phyloP scores from a whole-genome alignment of 768 basidiomycete species.

The Clitopilus passeckerianus region DNA sequence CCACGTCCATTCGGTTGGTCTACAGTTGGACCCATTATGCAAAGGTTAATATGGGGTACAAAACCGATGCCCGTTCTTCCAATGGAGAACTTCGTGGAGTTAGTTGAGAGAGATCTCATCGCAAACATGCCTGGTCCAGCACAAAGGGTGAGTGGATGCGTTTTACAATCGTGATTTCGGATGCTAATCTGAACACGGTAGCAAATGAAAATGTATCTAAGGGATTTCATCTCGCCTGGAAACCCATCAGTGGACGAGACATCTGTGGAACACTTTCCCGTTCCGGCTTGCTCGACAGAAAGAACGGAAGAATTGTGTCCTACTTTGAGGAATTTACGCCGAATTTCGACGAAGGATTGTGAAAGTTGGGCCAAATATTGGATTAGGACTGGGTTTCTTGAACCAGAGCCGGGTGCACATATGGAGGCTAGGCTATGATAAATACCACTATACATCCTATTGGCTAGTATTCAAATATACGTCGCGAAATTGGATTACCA shows the following conservation, averaged over 20 bases:
- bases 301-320: neutral
- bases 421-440: neutral
- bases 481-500: too few relatives aligned
- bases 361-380: neutral
- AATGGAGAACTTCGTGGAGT: neutral
- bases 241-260: neutral
- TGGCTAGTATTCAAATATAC: neutral
- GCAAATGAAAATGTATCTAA: neutral
- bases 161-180: neutral
- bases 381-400: neutral
- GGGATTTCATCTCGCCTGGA: neutral
- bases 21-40: neutral
- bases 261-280: neutral
- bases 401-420: neutral
- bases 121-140: neutral
- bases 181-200: neutral
- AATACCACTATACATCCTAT: neutral
- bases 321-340: neutral
- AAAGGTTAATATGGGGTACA: neutral
- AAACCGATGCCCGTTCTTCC: neutral
- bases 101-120: neutral
- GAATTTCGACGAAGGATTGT: neutral
- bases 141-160: neutral
- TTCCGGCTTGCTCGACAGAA: neutral
- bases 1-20: conserved; percentile 26